A percentile compares a stretch with the other conserved stretches of the same genome.
These are phyloP conservation scores for Talaromyces amestolkiae DNA, from an alignment of 2,329 filamentous ascomycete species.

Conservation along the genomic window DNA sequence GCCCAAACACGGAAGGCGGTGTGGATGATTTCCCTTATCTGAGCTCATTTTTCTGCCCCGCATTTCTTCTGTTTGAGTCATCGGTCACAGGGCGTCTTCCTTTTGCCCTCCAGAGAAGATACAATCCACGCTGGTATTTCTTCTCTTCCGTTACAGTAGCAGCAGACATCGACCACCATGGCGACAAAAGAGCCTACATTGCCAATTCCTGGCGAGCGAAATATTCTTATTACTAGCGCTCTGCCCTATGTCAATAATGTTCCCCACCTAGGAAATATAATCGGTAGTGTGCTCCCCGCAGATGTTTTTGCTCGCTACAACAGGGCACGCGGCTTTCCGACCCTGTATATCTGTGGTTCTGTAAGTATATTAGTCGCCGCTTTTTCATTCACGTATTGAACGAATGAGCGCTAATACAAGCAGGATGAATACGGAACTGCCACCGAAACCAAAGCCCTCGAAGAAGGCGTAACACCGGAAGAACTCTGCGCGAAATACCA, in stretches of 20 bases:
- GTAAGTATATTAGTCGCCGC: constrained; percentile 30
- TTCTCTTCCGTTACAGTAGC: background rate
- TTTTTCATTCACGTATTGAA: background rate
- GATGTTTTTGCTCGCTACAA: constrained; percentile 68
- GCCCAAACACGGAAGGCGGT: constrained; percentile 3
- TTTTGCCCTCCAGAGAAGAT: background rate
- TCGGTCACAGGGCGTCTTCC: background rate
- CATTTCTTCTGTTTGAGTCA: constrained; percentile 12
- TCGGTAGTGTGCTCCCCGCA: constrained; percentile 82
- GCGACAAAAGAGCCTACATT: constrained; percentile 45
- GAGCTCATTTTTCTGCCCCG: constrained; percentile 11
- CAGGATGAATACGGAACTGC: constrained; percentile 90
- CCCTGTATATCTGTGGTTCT: constrained; percentile 76
- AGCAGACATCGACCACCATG: constrained; percentile 10
- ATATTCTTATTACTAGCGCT: constrained; percentile 88
- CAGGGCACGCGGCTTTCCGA: constrained; percentile 64
- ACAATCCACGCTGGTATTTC: background rate
- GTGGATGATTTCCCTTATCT: background rate
- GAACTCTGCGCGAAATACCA: constrained; percentile 92
- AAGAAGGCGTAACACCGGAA: constrained; percentile 77
- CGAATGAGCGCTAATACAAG: background rate
- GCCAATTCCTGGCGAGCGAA: constrained; percentile 71
- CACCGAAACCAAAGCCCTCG: constrained; percentile 91
- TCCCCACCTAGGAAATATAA: constrained; percentile 84
- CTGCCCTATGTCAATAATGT: constrained; percentile 79